Evolutionary conservation across 495 filamentous ascomycete species (phyloP).

Genomic region (Podospora comata): DNA sequence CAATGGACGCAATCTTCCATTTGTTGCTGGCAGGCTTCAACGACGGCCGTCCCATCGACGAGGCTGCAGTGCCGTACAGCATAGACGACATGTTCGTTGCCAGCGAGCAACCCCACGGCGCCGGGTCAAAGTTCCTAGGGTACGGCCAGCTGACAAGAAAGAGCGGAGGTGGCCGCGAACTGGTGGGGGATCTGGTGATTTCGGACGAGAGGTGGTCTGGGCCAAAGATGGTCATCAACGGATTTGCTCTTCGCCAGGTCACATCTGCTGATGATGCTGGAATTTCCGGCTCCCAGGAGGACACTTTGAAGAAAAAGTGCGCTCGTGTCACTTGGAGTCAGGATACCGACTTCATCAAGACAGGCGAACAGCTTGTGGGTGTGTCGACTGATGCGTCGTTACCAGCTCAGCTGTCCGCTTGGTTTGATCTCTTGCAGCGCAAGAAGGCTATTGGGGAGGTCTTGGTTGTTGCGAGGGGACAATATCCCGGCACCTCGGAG

Average conservation of each 20-base stretch:
- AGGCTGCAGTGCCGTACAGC: constrained; percentile 7
- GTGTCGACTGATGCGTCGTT: not conserved
- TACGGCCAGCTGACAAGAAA: constrained; percentile 6
- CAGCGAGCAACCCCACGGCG: not conserved
- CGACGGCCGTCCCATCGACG: constrained; percentile 3
- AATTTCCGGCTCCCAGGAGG: not conserved
- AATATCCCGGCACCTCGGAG: not conserved
- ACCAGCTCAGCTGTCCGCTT: not conserved
- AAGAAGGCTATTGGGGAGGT: constrained; percentile 2
- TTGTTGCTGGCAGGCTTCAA: constrained; percentile 2
- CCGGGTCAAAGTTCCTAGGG: constrained; percentile 1
- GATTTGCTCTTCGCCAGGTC: constrained; percentile 6
- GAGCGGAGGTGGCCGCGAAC: constrained; percentile 3
- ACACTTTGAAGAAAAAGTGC: not conserved
- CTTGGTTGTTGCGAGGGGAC: not conserved
- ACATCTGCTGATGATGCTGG: not conserved
- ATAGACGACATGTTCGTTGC: constrained; percentile 9
- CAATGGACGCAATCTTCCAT: constrained; percentile 7
- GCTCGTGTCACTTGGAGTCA: not conserved
- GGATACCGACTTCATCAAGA: constrained; percentile 4
- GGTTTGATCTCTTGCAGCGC: not conserved
- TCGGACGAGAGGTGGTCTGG: constrained; percentile 3
- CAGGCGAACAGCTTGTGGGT: not conserved
- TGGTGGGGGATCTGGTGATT: not conserved
- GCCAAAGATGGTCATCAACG: constrained; percentile 8